Evolutionary conservation across 2,329 filamentous ascomycete genomes (phyloP).

Genomic region (Fusarium sp.): DNA sequence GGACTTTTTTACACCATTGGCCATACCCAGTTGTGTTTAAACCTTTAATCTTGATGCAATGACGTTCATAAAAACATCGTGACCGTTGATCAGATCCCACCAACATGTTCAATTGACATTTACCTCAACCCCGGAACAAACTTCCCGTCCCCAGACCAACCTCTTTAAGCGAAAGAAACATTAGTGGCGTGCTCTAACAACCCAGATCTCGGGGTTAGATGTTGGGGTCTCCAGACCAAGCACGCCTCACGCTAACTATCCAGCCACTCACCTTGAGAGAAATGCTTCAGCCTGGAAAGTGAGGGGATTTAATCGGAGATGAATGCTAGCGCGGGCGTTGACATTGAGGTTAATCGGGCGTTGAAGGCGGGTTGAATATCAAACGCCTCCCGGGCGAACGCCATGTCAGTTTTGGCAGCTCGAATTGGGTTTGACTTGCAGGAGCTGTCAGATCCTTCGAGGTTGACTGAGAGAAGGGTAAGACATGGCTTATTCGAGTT

Average conservation of each 20-base stretch:
- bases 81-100: neutral
- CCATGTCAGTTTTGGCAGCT: neutral
- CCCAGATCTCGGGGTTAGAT: neutral
- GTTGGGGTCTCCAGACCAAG: neutral
- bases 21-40: neutral
- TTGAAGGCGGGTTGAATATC: neutral
- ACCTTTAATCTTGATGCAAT: neutral
- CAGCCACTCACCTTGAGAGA: neutral
- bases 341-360: neutral
- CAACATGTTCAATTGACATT: neutral
- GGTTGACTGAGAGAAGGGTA: neutral
- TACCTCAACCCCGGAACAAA: neutral
- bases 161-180: neutral
- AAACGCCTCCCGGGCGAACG: neutral
- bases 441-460: neutral
- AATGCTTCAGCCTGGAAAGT: slow-evolving; percentile 12
- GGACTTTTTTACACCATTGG: neutral
- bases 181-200: neutral
- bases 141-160: neutral
- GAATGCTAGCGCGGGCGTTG: neutral
- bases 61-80: neutral
- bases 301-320: neutral
- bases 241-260: neutral
- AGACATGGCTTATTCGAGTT: neutral
- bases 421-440: neutral